Base-by-base conservation (phyloP, 176 grass and related monocot genomes). In the Oryza australiensis region DNA sequence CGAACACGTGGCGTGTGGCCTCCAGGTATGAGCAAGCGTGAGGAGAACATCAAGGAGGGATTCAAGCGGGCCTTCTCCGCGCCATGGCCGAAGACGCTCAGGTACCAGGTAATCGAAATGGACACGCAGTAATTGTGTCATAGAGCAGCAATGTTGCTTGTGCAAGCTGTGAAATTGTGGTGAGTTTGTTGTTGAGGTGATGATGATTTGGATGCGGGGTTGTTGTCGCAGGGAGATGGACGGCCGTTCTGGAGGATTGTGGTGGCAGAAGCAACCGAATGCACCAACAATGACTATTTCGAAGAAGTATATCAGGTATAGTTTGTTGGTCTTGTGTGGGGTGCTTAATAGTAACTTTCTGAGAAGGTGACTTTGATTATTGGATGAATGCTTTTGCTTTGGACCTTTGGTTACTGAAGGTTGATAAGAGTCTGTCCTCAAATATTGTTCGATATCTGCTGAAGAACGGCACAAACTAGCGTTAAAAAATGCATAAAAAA, bases 231-330 rank as follows among this genome's bases (percentile, higher is more conserved):
- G 91, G 96, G 89, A 23, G 96, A 95, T 77, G 96, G 93, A 12
- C 55, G 89, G 42, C 83, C 93, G 68, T 99, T 95, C 81, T 99
- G 93, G 91, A 90, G 87, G 81, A 85, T 92, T 71, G 84, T 99
- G 5, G 87, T 99, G 7, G 92, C 91, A 0, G 93, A 93, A 70
- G 89, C 96, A 1, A 95, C 91, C 16, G 87, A 79, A 72, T 99
- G 88, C 88, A 69, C 64, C 10, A 66, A 90, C 76, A 70, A 70
- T 59, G 60, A 84, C 68, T 99, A 95, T 77, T 99, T 99, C 3
- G 91, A 99, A 85, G 89, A 95, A 93, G 93, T 95, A 10, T 95
- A 95, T 85, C 82, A 90, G 91, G 96, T 99, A 78, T 35, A 8
- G 1, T 74, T 90, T 74, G 1, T 73, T 24, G 2, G 2, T 60